These are phyloP conservation scores for Ophiosphaerella narmari DNA, from an alignment of 2,329 filamentous ascomycete genomes.

Conservation along the genomic window DNA sequence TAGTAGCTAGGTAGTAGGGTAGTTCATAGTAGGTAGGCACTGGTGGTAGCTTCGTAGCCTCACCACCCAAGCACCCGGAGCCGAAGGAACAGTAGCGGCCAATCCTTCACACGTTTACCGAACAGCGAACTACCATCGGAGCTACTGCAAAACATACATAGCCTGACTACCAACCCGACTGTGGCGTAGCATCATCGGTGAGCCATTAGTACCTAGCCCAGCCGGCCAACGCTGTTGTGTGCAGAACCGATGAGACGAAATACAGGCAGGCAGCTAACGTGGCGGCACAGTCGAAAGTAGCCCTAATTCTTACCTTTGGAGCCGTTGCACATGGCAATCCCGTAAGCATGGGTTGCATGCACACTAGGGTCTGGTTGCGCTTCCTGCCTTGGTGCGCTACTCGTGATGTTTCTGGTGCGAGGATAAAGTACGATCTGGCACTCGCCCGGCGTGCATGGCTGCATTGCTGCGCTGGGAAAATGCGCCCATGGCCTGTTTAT, in stretches of 20 bases:
- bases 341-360: constrained; percentile 1
- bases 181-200: constrained; percentile 26
- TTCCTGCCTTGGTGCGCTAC: constrained; percentile 2
- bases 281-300: constrained; percentile 5
- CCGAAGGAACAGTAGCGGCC: constrained; percentile 5
- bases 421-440: constrained; percentile 3
- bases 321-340: constrained; percentile 1
- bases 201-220: constrained; percentile 9
- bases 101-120: constrained; percentile 5
- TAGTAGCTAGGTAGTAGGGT: not conserved
- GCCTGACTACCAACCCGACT: constrained; percentile 19
- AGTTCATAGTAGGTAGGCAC: no score
- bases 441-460: constrained; percentile 5
- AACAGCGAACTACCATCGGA: constrained; percentile 4
- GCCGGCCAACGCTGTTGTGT: constrained; percentile 1
- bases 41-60: not conserved
- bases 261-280: constrained; percentile 3
- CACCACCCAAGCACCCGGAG: constrained; percentile 3
- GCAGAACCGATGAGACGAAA: constrained; percentile 1
- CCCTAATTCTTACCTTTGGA: not conserved
- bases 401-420: constrained; percentile 6
- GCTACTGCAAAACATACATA: constrained; percentile 30
- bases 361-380: not conserved
- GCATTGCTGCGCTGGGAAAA: constrained; percentile 2
- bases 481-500: constrained; percentile 2